Evolutionary conservation across 306 rosid genomes (phyloP).

Genomic region (Quercus ilex): DNA sequence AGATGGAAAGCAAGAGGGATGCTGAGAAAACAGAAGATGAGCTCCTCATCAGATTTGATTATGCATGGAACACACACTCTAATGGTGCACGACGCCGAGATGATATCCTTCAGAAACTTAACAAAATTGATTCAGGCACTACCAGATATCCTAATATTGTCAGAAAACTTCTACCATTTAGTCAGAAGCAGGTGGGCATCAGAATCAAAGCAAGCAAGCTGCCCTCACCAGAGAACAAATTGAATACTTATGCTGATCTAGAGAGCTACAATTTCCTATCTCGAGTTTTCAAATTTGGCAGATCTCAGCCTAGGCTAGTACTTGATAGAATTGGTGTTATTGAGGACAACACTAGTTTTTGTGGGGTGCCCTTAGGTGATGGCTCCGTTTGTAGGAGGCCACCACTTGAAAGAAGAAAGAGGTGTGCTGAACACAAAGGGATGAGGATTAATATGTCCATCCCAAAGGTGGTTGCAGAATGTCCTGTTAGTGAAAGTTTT

Average conservation of each 20-base stretch:
- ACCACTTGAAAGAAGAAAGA: constrained; percentile 64
- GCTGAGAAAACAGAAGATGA: constrained; percentile 57
- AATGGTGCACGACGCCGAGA: constrained; percentile 59
- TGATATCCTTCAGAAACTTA: constrained; percentile 57
- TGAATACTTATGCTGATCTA: constrained; percentile 21
- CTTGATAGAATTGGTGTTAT: constrained; percentile 15
- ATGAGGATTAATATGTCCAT: constrained; percentile 40
- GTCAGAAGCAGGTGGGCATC: constrained; percentile 60
- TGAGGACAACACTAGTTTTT: constrained; percentile 35
- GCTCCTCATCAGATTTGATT: constrained; percentile 74
- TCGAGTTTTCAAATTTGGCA: constrained; percentile 58
- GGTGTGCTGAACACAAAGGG: constrained; percentile 83
- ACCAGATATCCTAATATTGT: constrained; percentile 33
- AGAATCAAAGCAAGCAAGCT: constrained; percentile 48
- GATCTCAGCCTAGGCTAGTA: constrained; percentile 58
- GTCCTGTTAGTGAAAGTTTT: constrained; percentile 22
- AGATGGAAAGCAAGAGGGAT: constrained; percentile 67
- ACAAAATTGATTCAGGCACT: constrained; percentile 40
- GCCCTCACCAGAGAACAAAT: constrained; percentile 32
- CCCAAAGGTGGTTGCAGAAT: not conserved
- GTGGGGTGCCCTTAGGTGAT: constrained; percentile 54
- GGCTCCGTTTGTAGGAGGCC: constrained; percentile 56
- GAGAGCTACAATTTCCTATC: constrained; percentile 45
- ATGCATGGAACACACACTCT: constrained; percentile 71
- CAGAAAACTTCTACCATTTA: constrained; percentile 50